Evolutionary conservation across 306 rosid species (phyloP).

Genomic region (Gastrolobium villosum): DNA sequence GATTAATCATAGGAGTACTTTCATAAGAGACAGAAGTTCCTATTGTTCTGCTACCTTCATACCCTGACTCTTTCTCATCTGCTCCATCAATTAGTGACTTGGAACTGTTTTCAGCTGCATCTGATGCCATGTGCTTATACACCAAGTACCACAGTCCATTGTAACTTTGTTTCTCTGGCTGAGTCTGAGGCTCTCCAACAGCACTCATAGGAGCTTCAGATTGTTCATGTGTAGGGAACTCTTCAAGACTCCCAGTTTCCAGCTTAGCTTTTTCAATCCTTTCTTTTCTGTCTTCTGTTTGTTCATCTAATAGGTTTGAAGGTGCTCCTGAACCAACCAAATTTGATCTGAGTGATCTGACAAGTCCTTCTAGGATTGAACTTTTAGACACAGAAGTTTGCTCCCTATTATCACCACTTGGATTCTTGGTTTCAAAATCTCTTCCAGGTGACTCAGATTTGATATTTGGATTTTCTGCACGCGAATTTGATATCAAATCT

Average conservation of each 20-base stretch:
- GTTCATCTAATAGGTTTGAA: conserved; percentile 34
- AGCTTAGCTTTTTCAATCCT: conserved; percentile 33
- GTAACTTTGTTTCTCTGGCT: conserved; percentile 59
- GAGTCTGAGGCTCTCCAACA: conserved; percentile 51
- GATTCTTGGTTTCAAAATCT: conserved; percentile 46
- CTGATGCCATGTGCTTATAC: conserved; percentile 86
- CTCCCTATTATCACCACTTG: conserved; percentile 41
- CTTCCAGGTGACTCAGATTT: conserved; percentile 43
- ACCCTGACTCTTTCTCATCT: conserved; percentile 43
- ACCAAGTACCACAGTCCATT: conserved; percentile 76
- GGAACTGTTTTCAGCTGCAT: conserved; percentile 56
- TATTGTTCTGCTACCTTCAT: conserved; percentile 22
- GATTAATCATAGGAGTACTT: conserved; percentile 39
- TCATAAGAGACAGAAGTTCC: conserved; percentile 42
- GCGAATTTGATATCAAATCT: conserved; percentile 33
- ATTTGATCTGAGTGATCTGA: conserved; percentile 51
- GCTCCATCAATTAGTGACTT: conserved; percentile 47
- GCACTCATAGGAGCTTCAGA: conserved; percentile 35
- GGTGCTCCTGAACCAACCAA: conserved; percentile 55
- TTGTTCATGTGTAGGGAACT: conserved; percentile 40
- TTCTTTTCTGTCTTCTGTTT: conserved; percentile 44
- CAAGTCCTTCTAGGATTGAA: conserved; percentile 51
- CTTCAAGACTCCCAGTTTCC: conserved; percentile 39
- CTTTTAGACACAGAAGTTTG: conserved; percentile 43
- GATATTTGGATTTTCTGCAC: conserved; percentile 44